Conservation (phyloP, 257 asterid species). For the Primulina huaijiensis region DNA sequence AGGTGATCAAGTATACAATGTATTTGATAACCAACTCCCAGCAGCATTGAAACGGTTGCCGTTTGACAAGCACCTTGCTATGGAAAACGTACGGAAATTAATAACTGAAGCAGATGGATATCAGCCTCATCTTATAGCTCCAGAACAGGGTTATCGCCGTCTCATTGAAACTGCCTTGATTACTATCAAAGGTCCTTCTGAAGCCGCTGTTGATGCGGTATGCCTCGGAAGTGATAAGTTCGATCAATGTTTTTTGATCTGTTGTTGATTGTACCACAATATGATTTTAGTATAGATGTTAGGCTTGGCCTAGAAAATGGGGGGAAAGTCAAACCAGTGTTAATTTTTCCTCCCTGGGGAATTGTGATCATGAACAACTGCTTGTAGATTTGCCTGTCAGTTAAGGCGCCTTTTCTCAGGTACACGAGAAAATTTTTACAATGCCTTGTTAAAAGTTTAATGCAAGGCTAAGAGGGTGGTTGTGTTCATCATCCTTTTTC, state of each 20-base stretch:
- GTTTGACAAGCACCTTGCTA: slow-evolving; percentile 72
- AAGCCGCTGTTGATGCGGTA: slow-evolving; percentile 80
- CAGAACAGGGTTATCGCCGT: slow-evolving; percentile 77
- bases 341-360: not conserved
- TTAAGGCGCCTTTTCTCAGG: not conserved
- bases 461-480: not conserved
- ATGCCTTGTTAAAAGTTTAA: not conserved
- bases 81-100: slow-evolving; percentile 69
- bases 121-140: slow-evolving; percentile 83
- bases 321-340: not conserved
- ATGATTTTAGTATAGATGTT: not conserved
- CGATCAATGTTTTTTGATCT: not conserved
- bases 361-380: too few relatives aligned
- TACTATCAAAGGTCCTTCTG: slow-evolving; percentile 73
- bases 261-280: slow-evolving; percentile 6
- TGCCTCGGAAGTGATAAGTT: slow-evolving; percentile 4
- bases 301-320: slow-evolving; percentile 3
- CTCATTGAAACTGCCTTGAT: slow-evolving; percentile 65
- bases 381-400: not conserved
- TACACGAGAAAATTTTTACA: not conserved
- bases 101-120: slow-evolving; percentile 81
- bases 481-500: too few relatives aligned
- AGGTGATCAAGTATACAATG: slow-evolving; percentile 69
- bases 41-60: slow-evolving; percentile 74
- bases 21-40: slow-evolving; percentile 71